Base-by-base conservation (phyloP, 1,139 yeast species). In the Pichia sp. region DNA sequence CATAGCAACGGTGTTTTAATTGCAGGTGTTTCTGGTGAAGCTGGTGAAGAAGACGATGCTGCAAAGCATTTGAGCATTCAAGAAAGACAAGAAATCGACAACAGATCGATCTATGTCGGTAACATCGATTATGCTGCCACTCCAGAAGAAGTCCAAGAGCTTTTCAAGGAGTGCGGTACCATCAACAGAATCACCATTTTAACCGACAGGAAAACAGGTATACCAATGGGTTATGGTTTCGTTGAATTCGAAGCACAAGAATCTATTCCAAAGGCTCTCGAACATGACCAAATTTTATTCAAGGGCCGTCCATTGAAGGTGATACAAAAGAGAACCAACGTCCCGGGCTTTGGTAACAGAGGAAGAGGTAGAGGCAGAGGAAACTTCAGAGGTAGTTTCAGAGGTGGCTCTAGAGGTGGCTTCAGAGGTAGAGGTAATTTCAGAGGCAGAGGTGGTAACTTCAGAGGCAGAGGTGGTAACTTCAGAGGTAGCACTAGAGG, bases 161-260 rank as follows among this genome's bases (percentile, higher is more conserved):
- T 72, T 51, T 81, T 81, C 58, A 69, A 75, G 15, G 53, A 65
- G 3, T 72, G 73, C 31, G 86, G 87, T 1, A 65, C 70, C 0
- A 80, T 82, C 12, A 76, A 78, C 52, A 67, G 86, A 61, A 83
- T 81, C 17, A 81, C 86, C 0, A 80, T 82, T 20, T 63, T 79
- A 59, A 71, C 72, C 47, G 77, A 81, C 60, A 77, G 76, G 57
- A 61, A 66, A 53, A 81, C 86, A 0, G 86, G 87, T 2, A 77
- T 71, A 50, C 84, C 86, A 22, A 79, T 78, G 55, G 90, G 89
- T 2, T 82, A 78, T 65, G 90, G 88, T 3, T 85, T 83, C 61
- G 70, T 85, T 53, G 90, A 84, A 58, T 84, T 81, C 59, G 73
- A 73, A n/a, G 71, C 67, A 19, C 58, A 60, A 3, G 76, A 68